Base-by-base conservation (phyloP, 148 eudicot species). In the Mesembryanthemum crystallinum region DNA sequence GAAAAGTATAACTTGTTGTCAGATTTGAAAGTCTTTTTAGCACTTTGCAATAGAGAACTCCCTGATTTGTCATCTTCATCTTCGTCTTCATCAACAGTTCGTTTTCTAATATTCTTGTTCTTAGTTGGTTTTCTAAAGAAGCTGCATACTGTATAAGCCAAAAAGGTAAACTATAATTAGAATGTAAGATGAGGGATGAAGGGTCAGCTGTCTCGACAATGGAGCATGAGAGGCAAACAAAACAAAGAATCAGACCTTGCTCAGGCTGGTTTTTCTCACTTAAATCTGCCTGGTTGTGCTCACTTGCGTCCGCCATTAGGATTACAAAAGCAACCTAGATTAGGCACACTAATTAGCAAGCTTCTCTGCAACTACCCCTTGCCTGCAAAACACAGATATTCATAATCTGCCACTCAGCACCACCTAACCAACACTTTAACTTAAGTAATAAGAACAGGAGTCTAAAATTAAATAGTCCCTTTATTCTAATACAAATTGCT, bases 41-140 rank as follows among this genome's bases (percentile, higher is more conserved):
- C 76, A 70, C 59, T 81, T 4, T 35, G 73, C 30, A 87, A 62
- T 64, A 89, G 45, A 4, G 85, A 77, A 69, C 73, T 80, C 76
- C 78, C 89, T 9, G 74, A 24, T 65, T 79, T 74, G 6, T 81
- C 73, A 69, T 84, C 83, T 69, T 81, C 89, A n/a, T 82, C 88
- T 66, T 66, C 87, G 29, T 80, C 84, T 27, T 86, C 88, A 20
- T 77, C 82, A 29, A 84, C 13, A 13, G 84, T 74, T 30, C 97
- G 81, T 74, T 89, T 95, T 62, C 98, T 80, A 7, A 94, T 89
- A 73, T 92, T 90, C 67, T 90, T 92, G 67, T 88, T 89, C 86
- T 88, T 89, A 1, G 85, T 69, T 47, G 98, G 96, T 77, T 95
- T 95, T 70, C 81, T 86, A 64, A 94, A 84, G 79, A 94, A 94